Evolutionary conservation across 805 yeast species (phyloP), one percentile per base, ranked within the genome.

Genomic region (Candida vaughaniae): DNA sequence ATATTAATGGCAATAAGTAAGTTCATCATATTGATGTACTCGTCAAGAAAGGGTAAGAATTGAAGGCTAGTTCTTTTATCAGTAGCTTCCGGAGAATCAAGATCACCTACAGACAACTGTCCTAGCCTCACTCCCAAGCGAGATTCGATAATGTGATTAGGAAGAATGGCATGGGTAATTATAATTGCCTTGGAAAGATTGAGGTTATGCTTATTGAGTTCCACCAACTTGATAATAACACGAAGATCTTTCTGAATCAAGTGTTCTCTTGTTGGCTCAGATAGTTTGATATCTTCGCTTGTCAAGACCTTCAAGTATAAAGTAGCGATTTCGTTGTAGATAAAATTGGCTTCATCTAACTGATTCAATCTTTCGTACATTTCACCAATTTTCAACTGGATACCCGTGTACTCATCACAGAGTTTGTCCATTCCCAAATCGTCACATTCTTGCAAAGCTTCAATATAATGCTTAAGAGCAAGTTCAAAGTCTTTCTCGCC

Each of bases 371-470:
- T 69, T 51, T 87, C 95, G 54, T 78, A 85, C 88, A 88, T 83
- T 52, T 89, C 95, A 8, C 84, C 95, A 23, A 87, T 66, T 52
- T 90, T 87, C 56, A 91, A 68, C 52, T 90, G 95, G 36, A 91
- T 77, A 0, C 97, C 96, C 0, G 97, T 90, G 57, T 85, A 90
- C 52, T 85, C 91, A 52, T 87, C 93, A 39, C 78, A 69, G 22
- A 84, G 49, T 8, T 73, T 73, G 43, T 77, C 75, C 62, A 87
- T 56, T 0, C 69, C 71, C 31, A 78, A 60, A 18, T 70, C 64
- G 25, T 79, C 73, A 26, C 88, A 82, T 43, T 76, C 72, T 19
- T 77, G 69, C 18, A 89, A 62, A 0, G 95, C 95, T 45, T 82
- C 82, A 29, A 86, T 71, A 59, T 90, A 91, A 48, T 73, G 69